Conservation (phyloP, 345 rosid genomes). For the Gossypium longicalyx region DNA sequence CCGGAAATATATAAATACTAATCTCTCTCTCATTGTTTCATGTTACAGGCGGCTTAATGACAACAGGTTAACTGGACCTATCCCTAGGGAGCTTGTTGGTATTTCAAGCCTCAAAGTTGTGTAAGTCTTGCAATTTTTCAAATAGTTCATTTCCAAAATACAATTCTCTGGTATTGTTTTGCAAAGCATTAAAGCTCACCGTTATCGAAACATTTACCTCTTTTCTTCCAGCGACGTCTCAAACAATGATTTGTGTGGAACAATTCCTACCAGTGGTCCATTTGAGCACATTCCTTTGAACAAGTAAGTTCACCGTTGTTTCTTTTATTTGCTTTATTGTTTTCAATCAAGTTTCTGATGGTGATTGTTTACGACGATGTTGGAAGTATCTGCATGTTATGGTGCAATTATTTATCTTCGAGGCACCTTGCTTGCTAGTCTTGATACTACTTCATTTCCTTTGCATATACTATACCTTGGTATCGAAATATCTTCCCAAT, state of each 20-base stretch:
- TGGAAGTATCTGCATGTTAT: not conserved
- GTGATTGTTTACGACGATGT: not conserved
- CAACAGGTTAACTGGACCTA: constrained; percentile 52
- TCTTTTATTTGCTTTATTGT: not conserved
- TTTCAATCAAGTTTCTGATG: not conserved
- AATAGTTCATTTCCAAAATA: not conserved
- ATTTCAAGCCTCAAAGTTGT: constrained; percentile 69
- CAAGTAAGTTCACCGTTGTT: constrained; percentile 48
- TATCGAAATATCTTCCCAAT: not conserved
- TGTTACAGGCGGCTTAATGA: constrained; percentile 59
- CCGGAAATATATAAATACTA: not conserved
- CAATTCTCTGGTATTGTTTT: not conserved
- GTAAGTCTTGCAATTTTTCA: constrained; percentile 37
- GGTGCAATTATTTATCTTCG: not conserved
- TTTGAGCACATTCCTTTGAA: constrained; percentile 76
- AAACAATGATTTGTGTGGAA: constrained; percentile 86
- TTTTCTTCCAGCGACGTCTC: constrained; percentile 67
- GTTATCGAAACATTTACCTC: constrained; percentile 4
- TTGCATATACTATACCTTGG: not conserved
- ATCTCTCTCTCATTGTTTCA: not conserved
- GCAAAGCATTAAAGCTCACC: not conserved
- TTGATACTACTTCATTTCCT: not conserved
- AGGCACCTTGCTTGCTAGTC: not conserved
- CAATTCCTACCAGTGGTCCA: constrained; percentile 88
- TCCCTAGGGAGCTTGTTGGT: constrained; percentile 56